Base-by-base conservation (phyloP, 352 stramenopile genomes). In the Chrysophaeum taylorii region DNA sequence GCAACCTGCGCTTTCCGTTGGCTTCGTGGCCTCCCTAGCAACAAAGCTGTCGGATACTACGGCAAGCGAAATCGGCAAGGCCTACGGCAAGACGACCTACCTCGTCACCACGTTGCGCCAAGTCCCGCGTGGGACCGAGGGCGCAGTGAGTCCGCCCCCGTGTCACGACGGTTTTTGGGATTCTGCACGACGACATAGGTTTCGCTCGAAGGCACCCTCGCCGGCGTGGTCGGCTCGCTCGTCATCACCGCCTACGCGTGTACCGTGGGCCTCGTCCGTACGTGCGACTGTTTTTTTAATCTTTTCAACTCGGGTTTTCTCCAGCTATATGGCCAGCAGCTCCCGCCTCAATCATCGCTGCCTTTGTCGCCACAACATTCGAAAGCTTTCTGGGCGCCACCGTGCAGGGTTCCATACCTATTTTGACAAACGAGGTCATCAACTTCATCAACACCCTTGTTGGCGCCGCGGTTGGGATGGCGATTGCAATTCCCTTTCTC, bases 51-150 rank as follows among this genome's bases (percentile, higher is more conserved):
- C n/a, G n/a, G n/a, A n/a, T n/a, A n/a, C n/a, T n/a, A n/a, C n/a
- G n/a, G n/a, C n/a, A n/a, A 87, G 76, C 14, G 85, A 93, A 71
- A 86, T 93, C 64, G 83, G 82, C 21, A 89, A 92, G 74, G 87
- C 83, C 1, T 93, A 88, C 74, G 85, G 87, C 27, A 89, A 87
- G 64, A 87, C 78, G n/a, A 90, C 84, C 0, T 93, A 88, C 77
- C 73, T 91, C 1, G 89, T 90, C 63, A 91, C 85, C 5, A 90
- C 82, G 9, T 72, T 93, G 1, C 77, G 86, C 74, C 76, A 75
- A n/a, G 85, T 91, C 0, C 73, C 81, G 36, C 76, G 80, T 7
- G 87, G 87, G 31, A 92, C 85, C 1, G 87, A 92, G 73, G 87
- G 84, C 12, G 84, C 84, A 14, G 75, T n/a, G n/a, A n/a, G n/a